Evolutionary conservation across 2,329 filamentous ascomycete genomes (phyloP).

Genomic region (Gnomoniopsis smithogilvyi): DNA sequence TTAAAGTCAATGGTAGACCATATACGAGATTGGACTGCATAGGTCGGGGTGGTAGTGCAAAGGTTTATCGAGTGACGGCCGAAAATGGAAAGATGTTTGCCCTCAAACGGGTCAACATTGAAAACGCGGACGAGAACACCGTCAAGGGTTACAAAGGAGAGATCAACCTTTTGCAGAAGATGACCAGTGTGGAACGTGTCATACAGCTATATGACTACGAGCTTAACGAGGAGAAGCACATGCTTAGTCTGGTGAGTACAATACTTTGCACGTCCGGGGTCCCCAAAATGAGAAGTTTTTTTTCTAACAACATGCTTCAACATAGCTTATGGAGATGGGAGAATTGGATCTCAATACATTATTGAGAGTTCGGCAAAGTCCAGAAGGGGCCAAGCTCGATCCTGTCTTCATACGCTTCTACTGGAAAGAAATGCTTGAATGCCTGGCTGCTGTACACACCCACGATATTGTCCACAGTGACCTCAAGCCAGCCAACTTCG

Average conservation of each 20-base stretch:
- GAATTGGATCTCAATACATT: conserved; percentile 90
- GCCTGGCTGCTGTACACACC: conserved; percentile 82
- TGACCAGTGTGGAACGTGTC: conserved; percentile 83
- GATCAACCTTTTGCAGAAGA: conserved; percentile 81
- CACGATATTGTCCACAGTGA: conserved; percentile 95
- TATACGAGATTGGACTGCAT: conserved; percentile 90
- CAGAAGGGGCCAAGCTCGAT: conserved; percentile 74
- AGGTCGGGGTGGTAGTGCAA: conserved; percentile 87
- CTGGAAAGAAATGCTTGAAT: conserved; percentile 99
- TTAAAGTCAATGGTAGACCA: conserved; percentile 85
- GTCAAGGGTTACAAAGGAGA: conserved; percentile 90
- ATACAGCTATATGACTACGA: conserved; percentile 91
- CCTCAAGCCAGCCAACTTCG: conserved; percentile 95
- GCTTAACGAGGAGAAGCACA: conserved; percentile 86
- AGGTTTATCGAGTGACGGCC: conserved; percentile 94
- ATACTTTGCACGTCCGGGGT: background rate
- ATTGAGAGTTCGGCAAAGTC: conserved; percentile 68
- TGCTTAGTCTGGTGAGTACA: conserved; percentile 72
- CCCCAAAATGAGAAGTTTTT: background rate
- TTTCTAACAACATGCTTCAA: background rate
- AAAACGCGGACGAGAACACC: conserved; percentile 80
- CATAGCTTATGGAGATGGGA: conserved; percentile 91
- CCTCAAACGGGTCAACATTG: conserved; percentile 86
- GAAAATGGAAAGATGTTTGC: conserved; percentile 97
- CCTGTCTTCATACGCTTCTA: conserved; percentile 92